Evolutionary conservation across 2,329 filamentous ascomycete genomes (phyloP), one percentile per base, ranked within the genome.

Genomic region (Aphanocladium album): DNA sequence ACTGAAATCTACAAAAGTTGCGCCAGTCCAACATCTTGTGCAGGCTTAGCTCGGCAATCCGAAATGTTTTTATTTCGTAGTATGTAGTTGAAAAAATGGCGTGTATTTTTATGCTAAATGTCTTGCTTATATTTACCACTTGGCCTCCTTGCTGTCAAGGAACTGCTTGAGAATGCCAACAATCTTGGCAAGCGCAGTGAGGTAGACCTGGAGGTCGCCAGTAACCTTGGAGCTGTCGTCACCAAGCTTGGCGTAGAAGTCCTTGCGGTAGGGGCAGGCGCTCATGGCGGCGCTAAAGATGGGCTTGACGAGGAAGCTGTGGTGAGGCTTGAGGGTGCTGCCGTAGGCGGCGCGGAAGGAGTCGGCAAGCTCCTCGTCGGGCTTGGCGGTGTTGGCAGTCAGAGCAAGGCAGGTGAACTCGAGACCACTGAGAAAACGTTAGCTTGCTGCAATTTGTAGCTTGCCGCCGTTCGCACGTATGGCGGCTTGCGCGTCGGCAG

Each of bases 231-330:
- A 76, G 43, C 83, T 75, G 70, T 90, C 84, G 21, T 80, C 79
- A 41, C 90, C 92, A 47, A 99, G 81, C 84, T 97, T 96, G 66
- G 77, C 77, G 74, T 97, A 98, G 73, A 99, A 98, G 76, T 93
- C 90, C 74, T 90, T 91, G 67, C 93, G 86, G 82, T 97, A 96
- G 1, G 95, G 95, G 67, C 90, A 93, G 19, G 92, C 93, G 68
- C 85, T 85, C 92, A 99, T 96, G 73, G 93, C 93, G 64, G 92
- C 89, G 68, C 83, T 89, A 83, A 98, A 98, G 72, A 97, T 83
- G 63, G 91, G 91, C 83, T 96, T 96, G 69, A 97, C 80, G 64
- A 97, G 69, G 76, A 96, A 92, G 72, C 83, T 86, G 82, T 99
- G 95, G 80, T 96, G 87, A 27, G 89, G 90, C 80, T 96, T 96